These are phyloP conservation scores for Colletotrichum melonis DNA, from an alignment of 2,329 filamentous ascomycete genomes.

Conservation along the genomic window DNA sequence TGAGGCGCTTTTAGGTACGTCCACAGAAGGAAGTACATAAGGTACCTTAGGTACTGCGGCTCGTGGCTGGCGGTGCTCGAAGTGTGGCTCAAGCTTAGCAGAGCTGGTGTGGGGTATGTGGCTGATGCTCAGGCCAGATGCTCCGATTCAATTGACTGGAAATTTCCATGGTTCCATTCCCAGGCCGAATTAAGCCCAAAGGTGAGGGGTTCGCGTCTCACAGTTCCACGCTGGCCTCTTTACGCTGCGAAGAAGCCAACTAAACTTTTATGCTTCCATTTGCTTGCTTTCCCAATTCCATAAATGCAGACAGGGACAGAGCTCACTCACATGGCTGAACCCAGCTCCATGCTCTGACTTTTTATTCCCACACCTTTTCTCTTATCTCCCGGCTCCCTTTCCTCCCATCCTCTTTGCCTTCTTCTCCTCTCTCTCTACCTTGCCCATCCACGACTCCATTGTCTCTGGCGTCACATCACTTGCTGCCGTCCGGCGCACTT, in stretches of 20 bases:
- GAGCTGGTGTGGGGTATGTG: constrained; percentile 35
- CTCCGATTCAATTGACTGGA: constrained; percentile 29
- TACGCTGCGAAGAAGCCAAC: constrained; percentile 43
- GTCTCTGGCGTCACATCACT: constrained; percentile 30
- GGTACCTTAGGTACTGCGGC: neutral
- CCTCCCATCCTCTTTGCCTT: neutral
- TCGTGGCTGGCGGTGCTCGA: neutral
- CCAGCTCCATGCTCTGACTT: constrained; percentile 9
- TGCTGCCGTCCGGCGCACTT: constrained; percentile 14
- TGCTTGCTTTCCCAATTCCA: neutral
- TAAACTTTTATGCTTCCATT: constrained; percentile 21
- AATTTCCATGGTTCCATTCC: constrained; percentile 34
- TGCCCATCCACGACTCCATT: neutral
- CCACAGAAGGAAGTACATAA: too few species aligned
- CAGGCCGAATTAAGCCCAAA: constrained; percentile 22
- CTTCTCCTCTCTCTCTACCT: neutral
- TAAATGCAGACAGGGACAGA: constrained; percentile 10
- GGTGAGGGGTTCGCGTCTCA: constrained; percentile 34
- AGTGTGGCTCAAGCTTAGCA: constrained; percentile 35
- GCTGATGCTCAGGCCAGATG: constrained; percentile 7
- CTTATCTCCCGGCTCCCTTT: neutral
- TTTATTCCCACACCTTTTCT: neutral
- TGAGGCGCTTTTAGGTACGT: neutral
- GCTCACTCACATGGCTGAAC: constrained; percentile 4
- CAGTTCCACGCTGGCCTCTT: constrained; percentile 59